phyloP scores from a whole-genome alignment of 257 asterid genomes.

The Nicotiana knightiana region DNA sequence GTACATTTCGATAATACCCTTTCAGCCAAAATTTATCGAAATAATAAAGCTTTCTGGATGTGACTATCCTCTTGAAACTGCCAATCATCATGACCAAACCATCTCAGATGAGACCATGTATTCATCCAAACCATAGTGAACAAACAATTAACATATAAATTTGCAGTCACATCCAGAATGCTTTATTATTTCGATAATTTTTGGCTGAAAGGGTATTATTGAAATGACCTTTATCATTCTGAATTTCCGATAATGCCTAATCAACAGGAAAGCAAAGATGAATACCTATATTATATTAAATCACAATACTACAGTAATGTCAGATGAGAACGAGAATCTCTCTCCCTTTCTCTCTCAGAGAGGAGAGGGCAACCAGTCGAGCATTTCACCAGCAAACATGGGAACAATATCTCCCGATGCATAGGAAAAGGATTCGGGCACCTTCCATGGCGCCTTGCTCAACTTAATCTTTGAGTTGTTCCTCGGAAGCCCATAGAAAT shows the following conservation, averaged over 20 bases:
- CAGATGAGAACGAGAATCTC: not conserved
- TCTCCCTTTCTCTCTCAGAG: not conserved
- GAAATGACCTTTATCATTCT: not conserved
- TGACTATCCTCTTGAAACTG: not conserved
- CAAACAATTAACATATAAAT: no score
- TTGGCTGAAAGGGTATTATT: not conserved
- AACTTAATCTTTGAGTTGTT: constrained; percentile 58
- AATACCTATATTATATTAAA: not conserved
- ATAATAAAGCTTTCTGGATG: not conserved
- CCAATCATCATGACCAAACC: no score
- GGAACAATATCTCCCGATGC: constrained; percentile 65
- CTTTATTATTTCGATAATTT: not conserved
- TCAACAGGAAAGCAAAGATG: not conserved
- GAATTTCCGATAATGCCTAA: not conserved
- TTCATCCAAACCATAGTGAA: no score
- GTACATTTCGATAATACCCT: not conserved
- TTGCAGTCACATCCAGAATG: not conserved
- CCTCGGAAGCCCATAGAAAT: constrained; percentile 81
- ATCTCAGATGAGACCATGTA: no score
- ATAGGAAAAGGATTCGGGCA: constrained; percentile 57
- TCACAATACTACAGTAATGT: not conserved
- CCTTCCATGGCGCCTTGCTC: constrained; percentile 70
- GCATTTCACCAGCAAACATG: constrained; percentile 83
- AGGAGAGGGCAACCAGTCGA: constrained; percentile 62
- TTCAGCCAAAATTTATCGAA: not conserved